Base-by-base conservation (phyloP, 176 grass and related monocot genomes). In the Oryza glaberrima region DNA sequence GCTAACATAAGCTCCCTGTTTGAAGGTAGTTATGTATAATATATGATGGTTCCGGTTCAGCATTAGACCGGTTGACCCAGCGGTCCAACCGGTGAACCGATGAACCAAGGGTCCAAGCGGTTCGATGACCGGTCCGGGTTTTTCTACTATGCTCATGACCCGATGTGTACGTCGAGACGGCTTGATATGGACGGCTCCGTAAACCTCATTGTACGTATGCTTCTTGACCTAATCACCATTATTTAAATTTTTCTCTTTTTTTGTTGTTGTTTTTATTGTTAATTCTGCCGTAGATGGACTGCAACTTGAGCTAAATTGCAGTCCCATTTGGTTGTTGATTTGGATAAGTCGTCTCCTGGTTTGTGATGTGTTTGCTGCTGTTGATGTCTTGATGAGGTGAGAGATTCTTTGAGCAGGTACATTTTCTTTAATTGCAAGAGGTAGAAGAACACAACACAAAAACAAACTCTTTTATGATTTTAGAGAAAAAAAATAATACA, bases 111-210 rank as follows among this genome's bases (percentile, higher is more conserved):
- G n/a, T n/a, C n/a, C n/a, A n/a, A n/a, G n/a, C n/a, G n/a, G n/a
- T n/a, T n/a, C n/a, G n/a, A n/a, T n/a, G n/a, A n/a, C n/a, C n/a
- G n/a, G n/a, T n/a, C n/a, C n/a, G n/a, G n/a, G n/a, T n/a, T n/a
- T n/a, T n/a, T n/a, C n/a, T n/a, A n/a, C n/a, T n/a, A n/a, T n/a
- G n/a, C 54, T 49, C 75, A 1, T 63, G 52, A n/a, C 61, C 4
- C 6, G 61, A 69, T 75, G 70, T 11, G 87, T 75, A 89, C 70
- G 48, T 70, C 38, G 47, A 69, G 61, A 9, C 13, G 11, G 34
- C 14, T 49, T n/a, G 82, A 89, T 14, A 68, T 80, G 71, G 87
- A 84, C 76, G 52, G 45, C 63, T 80, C 34, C 81, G 69, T 88
- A 67, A 76, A 75, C 76, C 63, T 88, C 36, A 36, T 19, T 75